phyloP scores from a whole-genome alignment of 2,329 filamentous ascomycete species.

The Rhytidhysteron rufulum region DNA sequence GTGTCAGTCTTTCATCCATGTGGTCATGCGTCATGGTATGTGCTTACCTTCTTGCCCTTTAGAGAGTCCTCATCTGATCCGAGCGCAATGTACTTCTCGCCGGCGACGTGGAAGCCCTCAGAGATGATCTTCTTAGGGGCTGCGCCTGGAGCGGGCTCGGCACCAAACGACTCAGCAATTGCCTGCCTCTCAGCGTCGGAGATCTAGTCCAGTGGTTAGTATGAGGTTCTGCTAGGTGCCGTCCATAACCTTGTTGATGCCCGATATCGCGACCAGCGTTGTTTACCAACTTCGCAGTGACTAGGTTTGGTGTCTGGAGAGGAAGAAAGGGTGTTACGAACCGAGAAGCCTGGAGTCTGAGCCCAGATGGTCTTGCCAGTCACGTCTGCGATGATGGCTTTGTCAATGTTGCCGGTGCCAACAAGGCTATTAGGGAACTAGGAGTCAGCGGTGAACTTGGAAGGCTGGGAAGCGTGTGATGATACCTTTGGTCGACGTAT shows the following conservation, averaged over 20 bases:
- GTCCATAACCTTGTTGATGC: too few relatives aligned
- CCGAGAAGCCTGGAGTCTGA: slow-evolving; percentile 84
- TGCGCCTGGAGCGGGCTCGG: too few relatives aligned
- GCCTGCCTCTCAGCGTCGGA: slow-evolving; percentile 53
- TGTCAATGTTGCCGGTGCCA: slow-evolving; percentile 43
- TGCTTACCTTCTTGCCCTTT: slow-evolving; percentile 77
- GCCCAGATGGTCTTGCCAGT: slow-evolving; percentile 58
- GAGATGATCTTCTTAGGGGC: slow-evolving; percentile 64
- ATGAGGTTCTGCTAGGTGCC: too few relatives aligned
- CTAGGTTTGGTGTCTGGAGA: neutral
- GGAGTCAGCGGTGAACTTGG: slow-evolving; percentile 5
- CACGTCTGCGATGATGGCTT: slow-evolving; percentile 49
- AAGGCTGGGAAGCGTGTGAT: neutral
- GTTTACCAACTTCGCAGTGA: too few relatives aligned
- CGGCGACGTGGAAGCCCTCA: slow-evolving; percentile 71
- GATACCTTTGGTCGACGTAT: slow-evolving; percentile 40
- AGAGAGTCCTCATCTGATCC: slow-evolving; percentile 73
- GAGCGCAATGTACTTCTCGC: slow-evolving; percentile 74
- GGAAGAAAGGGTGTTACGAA: slow-evolving; percentile 54
- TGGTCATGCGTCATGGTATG: too few relatives aligned
- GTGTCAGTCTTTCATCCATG: slow-evolving; percentile 2
- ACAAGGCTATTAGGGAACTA: slow-evolving; percentile 30
- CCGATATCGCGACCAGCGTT: too few relatives aligned
- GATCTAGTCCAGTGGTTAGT: slow-evolving; percentile 42
- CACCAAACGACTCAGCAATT: slow-evolving; percentile 50